Evolutionary conservation across 1,284 basidiomycete genomes (phyloP).

Genomic region (Tilletia walkeri): DNA sequence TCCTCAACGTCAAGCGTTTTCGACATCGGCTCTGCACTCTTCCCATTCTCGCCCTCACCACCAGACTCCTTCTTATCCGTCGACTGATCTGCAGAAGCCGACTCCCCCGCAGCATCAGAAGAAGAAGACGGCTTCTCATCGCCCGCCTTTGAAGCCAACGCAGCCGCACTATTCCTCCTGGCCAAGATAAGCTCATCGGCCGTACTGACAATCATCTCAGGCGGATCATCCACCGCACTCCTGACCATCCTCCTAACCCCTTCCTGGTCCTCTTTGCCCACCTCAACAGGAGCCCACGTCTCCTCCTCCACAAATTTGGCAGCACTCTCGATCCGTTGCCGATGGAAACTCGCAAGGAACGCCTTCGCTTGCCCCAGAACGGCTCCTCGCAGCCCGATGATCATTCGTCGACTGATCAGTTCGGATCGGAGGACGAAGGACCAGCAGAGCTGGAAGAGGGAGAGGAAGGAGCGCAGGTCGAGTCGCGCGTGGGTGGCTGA

Average conservation of each 20-base stretch:
- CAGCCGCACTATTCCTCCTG: conserved; percentile 3
- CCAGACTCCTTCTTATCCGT: neutral
- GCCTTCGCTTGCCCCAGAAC: conserved; percentile 69
- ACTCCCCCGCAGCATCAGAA: conserved; percentile 1
- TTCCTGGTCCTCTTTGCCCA: conserved; percentile 67
- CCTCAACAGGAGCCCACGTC: conserved; percentile 78
- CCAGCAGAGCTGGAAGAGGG: conserved; percentile 82
- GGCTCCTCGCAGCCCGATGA: conserved; percentile 22
- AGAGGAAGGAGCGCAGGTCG: conserved; percentile 71
- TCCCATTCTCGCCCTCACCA: neutral
- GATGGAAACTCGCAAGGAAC: conserved; percentile 83
- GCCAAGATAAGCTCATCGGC: conserved; percentile 13
- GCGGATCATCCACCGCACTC: conserved; percentile 76
- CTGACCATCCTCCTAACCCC: conserved; percentile 74
- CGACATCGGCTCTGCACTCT: conserved; percentile 33
- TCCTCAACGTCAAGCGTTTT: conserved; percentile 83
- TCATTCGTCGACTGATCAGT: conserved; percentile 76
- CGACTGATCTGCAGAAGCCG: neutral
- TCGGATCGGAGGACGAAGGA: conserved; percentile 83
- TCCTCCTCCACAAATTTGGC: conserved; percentile 90
- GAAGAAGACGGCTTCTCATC: neutral
- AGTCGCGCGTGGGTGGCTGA: conserved; percentile 68
- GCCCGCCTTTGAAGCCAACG: neutral
- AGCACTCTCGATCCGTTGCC: conserved; percentile 73
- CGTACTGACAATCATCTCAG: conserved; percentile 58